Evolutionary conservation across 2,329 filamentous ascomycete species (phyloP), one percentile per base, ranked within the genome.

Genomic region (Calonectria multiphialidica): DNA sequence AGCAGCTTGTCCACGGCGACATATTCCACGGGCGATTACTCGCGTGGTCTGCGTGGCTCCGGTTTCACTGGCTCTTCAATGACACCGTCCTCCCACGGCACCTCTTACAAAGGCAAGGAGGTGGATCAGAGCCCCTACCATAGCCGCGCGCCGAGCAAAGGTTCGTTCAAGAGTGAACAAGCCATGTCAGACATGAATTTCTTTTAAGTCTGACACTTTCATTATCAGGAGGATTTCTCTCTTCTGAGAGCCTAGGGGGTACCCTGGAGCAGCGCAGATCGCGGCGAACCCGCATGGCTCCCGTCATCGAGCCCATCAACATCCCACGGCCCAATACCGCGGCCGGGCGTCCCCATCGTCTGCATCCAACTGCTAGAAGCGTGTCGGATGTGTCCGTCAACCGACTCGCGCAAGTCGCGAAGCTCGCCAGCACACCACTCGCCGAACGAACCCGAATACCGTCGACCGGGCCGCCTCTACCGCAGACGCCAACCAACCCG

Each of bases 1-100:
- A 89, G 87, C 81, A 83, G 84, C 47, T 80, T 88, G 12, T 87
- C 88, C 0, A 82, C 85, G 72, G 85, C 87, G 42, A 86, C 87
- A 7, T 89, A 87, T 71, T 86, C 87, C 5, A 80, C 83, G 13
- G 81, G 82, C 49, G 83, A 86, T 68, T 40, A 64, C n/a, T 69
- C 74, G 67, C 13, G 73, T 59, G 16, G 73, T 71, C 37, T 59
- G 53, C 70, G 37, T 68, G n/a, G 70, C 65, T 10, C 75, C 74
- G 30, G 70, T 62, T 10, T 55, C 16, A 15, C 45, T 7, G 59
- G 45, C 44, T 55, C 64, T 35, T 71, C 69, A 1, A 44, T 50
- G 33, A 64, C 76, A 13, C 70, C 76, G 5, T 76, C 79, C 23
- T 76, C 78, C 40, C 66, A 77, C 16, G 68, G 77, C 1, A 62